A percentile compares a stretch with the other conserved stretches of the same genome.
Evolutionary conservation across 108 stramenopile genomes (phyloP).

Genomic region (Skeletonema costatum): DNA sequence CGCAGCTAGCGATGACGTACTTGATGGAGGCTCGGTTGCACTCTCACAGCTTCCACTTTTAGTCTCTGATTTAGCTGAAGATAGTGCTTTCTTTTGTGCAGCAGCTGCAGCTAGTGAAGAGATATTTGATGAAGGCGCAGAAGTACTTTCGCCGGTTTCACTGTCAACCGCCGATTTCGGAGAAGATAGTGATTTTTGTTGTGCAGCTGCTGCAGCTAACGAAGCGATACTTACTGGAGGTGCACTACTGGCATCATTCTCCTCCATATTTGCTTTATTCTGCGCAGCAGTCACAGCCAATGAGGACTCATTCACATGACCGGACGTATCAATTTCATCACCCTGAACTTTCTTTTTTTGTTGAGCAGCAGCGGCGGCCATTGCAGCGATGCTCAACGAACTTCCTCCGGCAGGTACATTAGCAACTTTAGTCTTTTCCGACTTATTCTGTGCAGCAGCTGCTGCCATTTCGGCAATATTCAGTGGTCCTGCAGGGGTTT

Average conservation of each 20-base stretch:
- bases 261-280: not conserved
- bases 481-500: not conserved
- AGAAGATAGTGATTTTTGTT: too few relatives aligned
- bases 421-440: not conserved
- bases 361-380: not conserved
- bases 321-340: too few relatives aligned
- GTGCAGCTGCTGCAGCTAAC: not conserved
- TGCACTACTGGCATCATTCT: too few relatives aligned
- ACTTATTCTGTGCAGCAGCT: not conserved
- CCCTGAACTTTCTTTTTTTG: too few relatives aligned
- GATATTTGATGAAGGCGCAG: not conserved
- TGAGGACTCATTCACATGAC: not conserved
- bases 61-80: too few relatives aligned
- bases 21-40: not conserved
- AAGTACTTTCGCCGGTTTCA: not conserved
- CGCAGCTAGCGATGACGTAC: not conserved
- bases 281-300: not conserved
- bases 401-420: not conserved
- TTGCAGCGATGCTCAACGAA: not conserved
- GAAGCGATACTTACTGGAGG: not conserved
- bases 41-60: not conserved
- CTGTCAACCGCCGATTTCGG: not conserved
- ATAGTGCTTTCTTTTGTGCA: not conserved
- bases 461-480: constrained; percentile 5
- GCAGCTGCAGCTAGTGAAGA: constrained; percentile 1